phyloP scores from a whole-genome alignment of 805 yeast genomes.

The Myxozyma neglecta region DNA sequence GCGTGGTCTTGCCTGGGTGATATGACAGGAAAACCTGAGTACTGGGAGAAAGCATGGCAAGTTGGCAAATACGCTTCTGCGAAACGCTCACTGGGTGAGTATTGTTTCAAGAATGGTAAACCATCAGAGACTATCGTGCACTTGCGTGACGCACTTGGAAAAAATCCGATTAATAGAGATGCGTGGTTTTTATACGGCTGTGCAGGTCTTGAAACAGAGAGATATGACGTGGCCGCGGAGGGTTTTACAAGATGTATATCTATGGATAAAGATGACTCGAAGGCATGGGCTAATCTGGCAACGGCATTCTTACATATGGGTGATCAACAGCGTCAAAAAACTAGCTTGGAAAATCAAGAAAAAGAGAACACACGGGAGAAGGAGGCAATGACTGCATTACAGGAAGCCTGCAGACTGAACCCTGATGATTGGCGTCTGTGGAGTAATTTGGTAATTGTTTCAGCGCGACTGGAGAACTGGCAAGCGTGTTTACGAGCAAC shows the following conservation, averaged over 20 bases:
- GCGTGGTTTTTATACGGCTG: constrained; percentile 95
- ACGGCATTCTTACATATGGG: constrained; percentile 67
- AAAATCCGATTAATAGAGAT: constrained; percentile 70
- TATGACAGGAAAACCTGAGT: constrained; percentile 66
- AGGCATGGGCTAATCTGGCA: constrained; percentile 90
- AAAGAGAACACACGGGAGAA: constrained; percentile 1
- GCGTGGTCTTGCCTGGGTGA: constrained; percentile 86
- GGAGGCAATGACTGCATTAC: constrained; percentile 83
- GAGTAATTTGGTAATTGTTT: constrained; percentile 82
- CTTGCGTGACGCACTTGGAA: constrained; percentile 69
- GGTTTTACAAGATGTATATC: constrained; percentile 91
- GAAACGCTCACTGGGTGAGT: constrained; percentile 76
- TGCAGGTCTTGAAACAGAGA: constrained; percentile 70
- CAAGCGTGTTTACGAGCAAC: constrained; percentile 78
- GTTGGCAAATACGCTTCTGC: constrained; percentile 81
- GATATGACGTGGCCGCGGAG: constrained; percentile 78
- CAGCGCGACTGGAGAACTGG: constrained; percentile 84
- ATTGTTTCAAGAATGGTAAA: constrained; percentile 53
- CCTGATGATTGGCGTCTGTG: constrained; percentile 84
- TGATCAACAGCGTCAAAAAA: constrained; percentile 53
- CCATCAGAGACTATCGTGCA: constrained; percentile 62
- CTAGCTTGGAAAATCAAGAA: background rate
- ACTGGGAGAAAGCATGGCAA: constrained; percentile 88
- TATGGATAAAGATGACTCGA: constrained; percentile 73
- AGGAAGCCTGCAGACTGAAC: constrained; percentile 64